Conservation (phyloP, 2,329 filamentous ascomycete genomes). For the Xylariaceae sp. region DNA sequence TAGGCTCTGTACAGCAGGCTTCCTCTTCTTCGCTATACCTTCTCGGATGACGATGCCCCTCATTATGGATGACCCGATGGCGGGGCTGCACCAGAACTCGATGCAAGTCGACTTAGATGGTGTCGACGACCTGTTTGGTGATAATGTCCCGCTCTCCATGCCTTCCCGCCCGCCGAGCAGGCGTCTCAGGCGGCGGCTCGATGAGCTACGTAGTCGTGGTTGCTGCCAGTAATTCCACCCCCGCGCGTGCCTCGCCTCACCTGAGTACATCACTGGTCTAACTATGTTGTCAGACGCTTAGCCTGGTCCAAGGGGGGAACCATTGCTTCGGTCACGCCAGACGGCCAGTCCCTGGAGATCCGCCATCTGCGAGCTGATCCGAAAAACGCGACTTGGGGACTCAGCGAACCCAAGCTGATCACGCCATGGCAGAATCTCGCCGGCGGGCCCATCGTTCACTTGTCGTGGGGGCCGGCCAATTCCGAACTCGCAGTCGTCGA, state of each 20-base stretch:
- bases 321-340: slow-evolving; percentile 72
- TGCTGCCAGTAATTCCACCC: slow-evolving; percentile 68
- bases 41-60: slow-evolving; percentile 39
- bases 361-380: slow-evolving; percentile 66
- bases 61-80: slow-evolving; percentile 52
- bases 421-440: slow-evolving; percentile 57
- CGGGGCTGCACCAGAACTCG: slow-evolving; percentile 48
- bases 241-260: not conserved
- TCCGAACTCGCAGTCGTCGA: slow-evolving; percentile 83
- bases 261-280: slow-evolving; percentile 15
- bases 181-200: slow-evolving; percentile 65
- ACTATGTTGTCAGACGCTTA: slow-evolving; percentile 54
- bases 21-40: too few relatives aligned
- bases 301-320: slow-evolving; percentile 85
- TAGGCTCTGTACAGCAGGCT: too few relatives aligned
- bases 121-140: slow-evolving; percentile 71
- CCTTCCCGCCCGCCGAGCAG: slow-evolving; percentile 51
- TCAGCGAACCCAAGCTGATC: slow-evolving; percentile 66
- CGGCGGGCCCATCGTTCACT: slow-evolving; percentile 65
- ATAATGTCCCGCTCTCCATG: slow-evolving; percentile 55
- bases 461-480: slow-evolving; percentile 71
- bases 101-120: slow-evolving; percentile 52
- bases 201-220: slow-evolving; percentile 69
- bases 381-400: slow-evolving; percentile 65
- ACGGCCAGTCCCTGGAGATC: slow-evolving; percentile 66